phyloP scores from a whole-genome alignment of 108 stramenopile genomes.

The Poteriospumella lacustris region DNA sequence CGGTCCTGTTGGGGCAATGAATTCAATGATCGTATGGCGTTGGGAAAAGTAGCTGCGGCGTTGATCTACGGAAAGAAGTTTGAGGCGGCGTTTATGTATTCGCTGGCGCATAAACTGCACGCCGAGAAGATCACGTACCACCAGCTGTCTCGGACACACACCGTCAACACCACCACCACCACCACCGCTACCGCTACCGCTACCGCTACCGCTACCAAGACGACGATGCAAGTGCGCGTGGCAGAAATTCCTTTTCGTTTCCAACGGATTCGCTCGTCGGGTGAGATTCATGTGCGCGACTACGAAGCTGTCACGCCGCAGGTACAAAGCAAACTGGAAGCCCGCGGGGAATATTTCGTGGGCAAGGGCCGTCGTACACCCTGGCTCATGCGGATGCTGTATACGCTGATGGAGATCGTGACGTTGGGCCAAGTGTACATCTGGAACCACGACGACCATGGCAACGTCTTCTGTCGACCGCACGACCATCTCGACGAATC shows the following conservation, averaged over 20 bases:
- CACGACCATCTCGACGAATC: no score
- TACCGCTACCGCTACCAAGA: neutral
- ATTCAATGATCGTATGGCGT: conserved; percentile 16
- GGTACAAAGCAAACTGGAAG: no score
- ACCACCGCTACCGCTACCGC: no score
- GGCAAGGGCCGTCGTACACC: neutral
- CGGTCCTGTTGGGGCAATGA: neutral
- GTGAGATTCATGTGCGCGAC: neutral
- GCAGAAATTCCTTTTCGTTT: conserved; percentile 22
- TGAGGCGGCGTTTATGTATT: neutral
- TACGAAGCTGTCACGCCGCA: neutral
- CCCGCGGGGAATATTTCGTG: neutral
- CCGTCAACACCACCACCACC: no score
- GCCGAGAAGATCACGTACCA: neutral
- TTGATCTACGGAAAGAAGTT: neutral
- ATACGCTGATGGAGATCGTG: neutral
- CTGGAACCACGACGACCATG: neutral
- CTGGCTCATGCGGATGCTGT: neutral
- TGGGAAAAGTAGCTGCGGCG: neutral
- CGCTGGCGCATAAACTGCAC: neutral
- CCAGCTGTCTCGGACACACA: no score
- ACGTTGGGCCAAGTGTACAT: neutral
- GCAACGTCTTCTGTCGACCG: no score
- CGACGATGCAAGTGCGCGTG: neutral
- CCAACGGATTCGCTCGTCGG: neutral